Percentiles rank a stretch among this genome's conserved stretches.
phyloP scores from a whole-genome alignment of 2,329 filamentous ascomycete genomes.

The Paecilomyces sp. region DNA sequence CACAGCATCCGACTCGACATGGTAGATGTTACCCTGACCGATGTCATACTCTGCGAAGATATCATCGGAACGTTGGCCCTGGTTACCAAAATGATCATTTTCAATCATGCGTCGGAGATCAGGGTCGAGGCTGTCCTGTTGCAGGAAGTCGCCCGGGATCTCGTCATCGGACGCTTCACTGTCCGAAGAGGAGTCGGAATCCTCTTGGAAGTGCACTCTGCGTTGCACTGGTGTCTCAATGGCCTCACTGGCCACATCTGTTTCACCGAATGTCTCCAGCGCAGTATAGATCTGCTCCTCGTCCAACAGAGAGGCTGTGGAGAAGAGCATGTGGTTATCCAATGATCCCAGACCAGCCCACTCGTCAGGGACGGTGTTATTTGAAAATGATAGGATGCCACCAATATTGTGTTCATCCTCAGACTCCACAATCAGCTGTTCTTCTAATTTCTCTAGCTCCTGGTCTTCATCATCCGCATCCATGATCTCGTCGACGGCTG shows the following conservation, averaged over 20 bases:
- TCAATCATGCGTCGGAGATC: slow-evolving; percentile 68
- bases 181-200: slow-evolving; percentile 58
- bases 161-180: slow-evolving; percentile 50
- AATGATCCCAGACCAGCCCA: slow-evolving; percentile 51
- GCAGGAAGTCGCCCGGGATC: slow-evolving; percentile 72
- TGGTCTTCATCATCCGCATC: slow-evolving; percentile 76
- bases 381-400: slow-evolving; percentile 16
- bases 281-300: slow-evolving; percentile 35
- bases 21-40: slow-evolving; percentile 34
- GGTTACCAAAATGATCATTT: slow-evolving; percentile 42
- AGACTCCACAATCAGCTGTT: slow-evolving; percentile 59
- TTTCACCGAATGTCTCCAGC: slow-evolving; percentile 32
- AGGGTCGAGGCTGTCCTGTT: slow-evolving; percentile 66
- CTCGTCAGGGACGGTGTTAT: slow-evolving; percentile 17
- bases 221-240: slow-evolving; percentile 42
- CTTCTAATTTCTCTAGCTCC: slow-evolving; percentile 70
- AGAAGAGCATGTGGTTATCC: slow-evolving; percentile 34
- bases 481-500: slow-evolving; percentile 69
- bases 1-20: slow-evolving; percentile 39
- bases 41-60: slow-evolving; percentile 33
- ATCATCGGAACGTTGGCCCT: slow-evolving; percentile 29
- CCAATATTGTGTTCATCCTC: slow-evolving; percentile 25
- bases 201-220: slow-evolving; percentile 64
- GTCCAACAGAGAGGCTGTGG: slow-evolving; percentile 35
- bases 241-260: slow-evolving; percentile 27